Percentiles rank a stretch among this genome's conserved stretches.
phyloP scores from a whole-genome alignment of 1,284 basidiomycete genomes.

The Heterobasidion annosum region DNA sequence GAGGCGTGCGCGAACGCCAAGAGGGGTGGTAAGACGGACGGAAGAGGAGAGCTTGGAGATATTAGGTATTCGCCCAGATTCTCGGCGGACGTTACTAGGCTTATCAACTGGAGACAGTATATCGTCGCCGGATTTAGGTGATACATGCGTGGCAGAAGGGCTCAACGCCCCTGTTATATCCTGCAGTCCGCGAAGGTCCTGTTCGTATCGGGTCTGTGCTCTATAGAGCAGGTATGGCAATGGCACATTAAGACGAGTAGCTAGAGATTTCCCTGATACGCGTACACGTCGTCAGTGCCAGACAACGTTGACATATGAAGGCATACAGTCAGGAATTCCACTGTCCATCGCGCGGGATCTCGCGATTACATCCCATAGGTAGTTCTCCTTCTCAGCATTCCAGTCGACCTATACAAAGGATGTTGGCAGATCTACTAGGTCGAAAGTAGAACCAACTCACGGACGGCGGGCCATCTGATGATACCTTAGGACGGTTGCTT shows the following conservation, averaged over 20 bases:
- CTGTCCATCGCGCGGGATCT: slow-evolving; percentile 60
- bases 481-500: slow-evolving; percentile 62
- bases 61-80: slow-evolving; percentile 7
- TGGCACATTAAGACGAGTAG: slow-evolving; percentile 68
- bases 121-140: slow-evolving; percentile 13
- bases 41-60: slow-evolving; percentile 10
- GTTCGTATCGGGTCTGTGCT: slow-evolving; percentile 70
- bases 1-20: slow-evolving; percentile 58
- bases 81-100: slow-evolving; percentile 9
- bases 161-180: slow-evolving; percentile 53
- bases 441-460: slow-evolving; percentile 31
- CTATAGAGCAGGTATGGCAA: slow-evolving; percentile 75
- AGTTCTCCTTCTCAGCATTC: slow-evolving; percentile 71
- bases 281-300: neutral
- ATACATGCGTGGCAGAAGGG: slow-evolving; percentile 17
- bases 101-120: slow-evolving; percentile 3
- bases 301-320: neutral
- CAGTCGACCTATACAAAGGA: slow-evolving; percentile 58
- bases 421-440: neutral
- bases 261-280: slow-evolving; percentile 65
- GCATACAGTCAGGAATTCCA: slow-evolving; percentile 67
- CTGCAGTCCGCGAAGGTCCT: slow-evolving; percentile 69
- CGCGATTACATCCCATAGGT: slow-evolving; percentile 77
- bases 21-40: slow-evolving; percentile 23
- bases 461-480: slow-evolving; percentile 51